Base-by-base conservation (phyloP, 2,329 filamentous ascomycete genomes). In the Ploettnerulaceae sp. region DNA sequence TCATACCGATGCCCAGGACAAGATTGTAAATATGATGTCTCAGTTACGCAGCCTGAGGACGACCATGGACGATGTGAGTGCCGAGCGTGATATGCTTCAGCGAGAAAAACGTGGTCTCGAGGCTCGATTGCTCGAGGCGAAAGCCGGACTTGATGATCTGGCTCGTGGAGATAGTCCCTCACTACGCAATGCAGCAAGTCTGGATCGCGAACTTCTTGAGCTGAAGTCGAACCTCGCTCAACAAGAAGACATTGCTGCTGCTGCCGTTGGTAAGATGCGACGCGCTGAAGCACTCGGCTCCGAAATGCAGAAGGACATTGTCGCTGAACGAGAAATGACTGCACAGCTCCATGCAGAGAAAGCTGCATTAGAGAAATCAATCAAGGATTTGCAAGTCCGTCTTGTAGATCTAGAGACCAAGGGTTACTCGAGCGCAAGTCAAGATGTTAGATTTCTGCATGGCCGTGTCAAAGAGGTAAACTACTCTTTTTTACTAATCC, bases 221-320 rank as follows among this genome's bases (percentile, higher is more conserved):
- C 78, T 98, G 54, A 95, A 93, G 70, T 85, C 89, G 7, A 83
- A 76, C 55, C 77, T 97, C 25, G 91, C 91, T 3, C 89, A 95
- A 61, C 89, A 96, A 61, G 88, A 97, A 67, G 91, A 98, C 63
- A 83, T 97, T 48, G 87, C 89, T 8, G 80, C 85, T 1, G 91
- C 93, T 3, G 91, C 91, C 0, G 84, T 97, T 31, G 91, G 93
- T 61, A 97, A 97, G 74, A 98, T 98, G 93, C 81, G 91, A 45
- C 83, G 91, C 18, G 88, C 93, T 2, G 91, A 98, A 63, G 86
- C 89, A 4, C 71, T 97, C 24, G 84, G 83, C 1, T 80, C 84
- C 7, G 93, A 98, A 67, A 83, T 95, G 54, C 91, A 97, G 63
- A 95, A 93, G 66, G 93, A 98, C 61, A 88, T 96, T 52, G 81